A percentile compares a stretch with the other conserved stretches of the same genome.
phyloP scores from a whole-genome alignment of 306 rosid genomes.

The Medicago lupulina region DNA sequence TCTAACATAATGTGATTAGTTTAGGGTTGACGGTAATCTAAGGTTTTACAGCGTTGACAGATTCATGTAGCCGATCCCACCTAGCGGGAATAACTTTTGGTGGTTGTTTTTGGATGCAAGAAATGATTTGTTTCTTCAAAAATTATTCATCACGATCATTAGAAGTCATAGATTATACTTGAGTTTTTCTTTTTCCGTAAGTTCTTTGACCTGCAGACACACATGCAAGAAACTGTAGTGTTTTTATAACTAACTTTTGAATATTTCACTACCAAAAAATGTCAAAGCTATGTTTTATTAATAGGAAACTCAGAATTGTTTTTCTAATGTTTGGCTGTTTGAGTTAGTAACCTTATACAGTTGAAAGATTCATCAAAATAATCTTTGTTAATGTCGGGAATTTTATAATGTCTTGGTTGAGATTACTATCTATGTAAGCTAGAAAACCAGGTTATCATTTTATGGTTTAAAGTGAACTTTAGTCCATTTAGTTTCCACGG shows the following conservation, averaged over 20 bases:
- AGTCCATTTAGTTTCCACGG: background rate
- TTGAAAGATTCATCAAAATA: background rate
- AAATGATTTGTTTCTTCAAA: background rate
- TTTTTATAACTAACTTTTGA: too few relatives aligned
- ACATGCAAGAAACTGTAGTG: background rate
- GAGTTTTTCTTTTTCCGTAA: background rate
- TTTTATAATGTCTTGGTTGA: background rate
- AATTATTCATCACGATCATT: background rate
- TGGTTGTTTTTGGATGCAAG: background rate
- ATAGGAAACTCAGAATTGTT: background rate
- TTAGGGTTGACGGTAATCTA: conserved; percentile 13
- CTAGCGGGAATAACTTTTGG: background rate
- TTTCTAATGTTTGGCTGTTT: background rate
- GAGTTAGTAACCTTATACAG: background rate
- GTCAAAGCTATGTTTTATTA: background rate
- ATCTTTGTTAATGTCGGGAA: too few relatives aligned
- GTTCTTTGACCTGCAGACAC: background rate
- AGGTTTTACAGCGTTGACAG: background rate
- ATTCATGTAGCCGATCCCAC: background rate
- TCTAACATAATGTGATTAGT: conserved; percentile 5
- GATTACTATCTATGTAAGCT: background rate
- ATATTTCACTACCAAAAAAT: too few relatives aligned
- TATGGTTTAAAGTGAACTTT: background rate
- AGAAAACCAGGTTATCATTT: background rate
- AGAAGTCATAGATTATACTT: background rate